Evolutionary conservation across 2,329 filamentous ascomycete species (phyloP), one percentile per base, ranked within the genome.

Genomic region (Botryotinia calthae): DNA sequence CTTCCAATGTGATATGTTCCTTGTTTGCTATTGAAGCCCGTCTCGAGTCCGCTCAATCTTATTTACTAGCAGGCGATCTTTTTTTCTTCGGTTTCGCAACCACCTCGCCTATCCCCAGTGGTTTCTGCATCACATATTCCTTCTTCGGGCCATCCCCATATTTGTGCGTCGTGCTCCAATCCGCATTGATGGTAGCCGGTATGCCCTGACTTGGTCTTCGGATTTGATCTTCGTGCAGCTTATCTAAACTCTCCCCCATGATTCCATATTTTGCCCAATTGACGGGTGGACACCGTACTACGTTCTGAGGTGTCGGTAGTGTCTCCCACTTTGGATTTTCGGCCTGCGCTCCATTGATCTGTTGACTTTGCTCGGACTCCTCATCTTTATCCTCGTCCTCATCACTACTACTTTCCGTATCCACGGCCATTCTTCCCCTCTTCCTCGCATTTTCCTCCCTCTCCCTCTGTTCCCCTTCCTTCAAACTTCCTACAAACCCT

Each of bases 221-320:
- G 70, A 90, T 83, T 82, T 98, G 94, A 79, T 97, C 93, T 68
- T 89, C 87, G 81, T 98, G 95, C 75, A 98, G 85, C 80, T 90
- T 92, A 82, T 98, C 94, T 51, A 98, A 85, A 1, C 93, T 89
- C 74, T 93, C 91, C 66, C 94, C 95, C 4, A 96, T 90, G n/a
- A 98, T 87, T 77, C 93, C 93, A 82, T 98, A 98, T 80, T 97
- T 95, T 20, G 90, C 89, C 95, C 95, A 98, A 84, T 98, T 97
- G 79, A 98, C 91, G 14, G 93, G 92, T 14, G 95, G 95, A 83
- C 91, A 94, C 58, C 95, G 90, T 40, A 97, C 91, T 0, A 98
- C 85, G 77, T 92, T 92, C 81, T 98, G 95, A 10, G 93, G 89
- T 22, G 87, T 87, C 0, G 95, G 95, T 22, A 98, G 87, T 28